Evolutionary conservation across 2,329 filamentous ascomycete genomes (phyloP), one percentile per base, ranked within the genome.

Genomic region (Apiospora aurea): DNA sequence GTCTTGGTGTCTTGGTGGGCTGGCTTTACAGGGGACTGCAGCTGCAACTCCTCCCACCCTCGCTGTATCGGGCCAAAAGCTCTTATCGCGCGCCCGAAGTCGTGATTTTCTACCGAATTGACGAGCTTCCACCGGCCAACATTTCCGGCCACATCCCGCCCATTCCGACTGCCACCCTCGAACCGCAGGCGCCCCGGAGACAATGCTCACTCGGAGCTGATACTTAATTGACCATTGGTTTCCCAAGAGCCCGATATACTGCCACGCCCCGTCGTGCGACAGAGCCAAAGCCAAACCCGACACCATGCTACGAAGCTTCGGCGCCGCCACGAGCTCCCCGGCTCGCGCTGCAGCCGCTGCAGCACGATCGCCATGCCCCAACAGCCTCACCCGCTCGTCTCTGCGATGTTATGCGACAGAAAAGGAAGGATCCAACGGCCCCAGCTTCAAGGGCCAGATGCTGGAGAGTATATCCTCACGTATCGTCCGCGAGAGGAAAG

Each of bases 371-470:
- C 72, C 70, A 73, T 75, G 73, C 41, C 44, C 75, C 26, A 53
- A 16, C 38, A 72, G 71, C 57, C 57, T 38, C 6, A 38, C 72
- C 2, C 66, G 69, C 6, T 67, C 72, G 24, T 69, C 70, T 53
- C 24, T 71, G 16, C 75, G 79, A 13, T 75, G 73, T 7, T 80
- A 81, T 47, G 75, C 80, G 26, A 79, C 76, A 10, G 76, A 79
- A 26, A 78, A 77, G 71, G 77, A 77, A 18, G 74, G 83, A 78
- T 77, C 77, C 41, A 16, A 69, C 38, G 83, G 81, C 21, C 75
- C 84, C 67, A 81, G 83, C 4, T 91, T 91, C 77, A 86, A 87
- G 76, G 88, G 88, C 26, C 89, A 91, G 81, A 85, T 91, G 76
- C 87, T 89, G 77, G 87, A 89, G 75, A 90, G 88, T 74, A 88